Base-by-base conservation (phyloP, 2,329 filamentous ascomycete genomes). In the Fusarium ambrosium region DNA sequence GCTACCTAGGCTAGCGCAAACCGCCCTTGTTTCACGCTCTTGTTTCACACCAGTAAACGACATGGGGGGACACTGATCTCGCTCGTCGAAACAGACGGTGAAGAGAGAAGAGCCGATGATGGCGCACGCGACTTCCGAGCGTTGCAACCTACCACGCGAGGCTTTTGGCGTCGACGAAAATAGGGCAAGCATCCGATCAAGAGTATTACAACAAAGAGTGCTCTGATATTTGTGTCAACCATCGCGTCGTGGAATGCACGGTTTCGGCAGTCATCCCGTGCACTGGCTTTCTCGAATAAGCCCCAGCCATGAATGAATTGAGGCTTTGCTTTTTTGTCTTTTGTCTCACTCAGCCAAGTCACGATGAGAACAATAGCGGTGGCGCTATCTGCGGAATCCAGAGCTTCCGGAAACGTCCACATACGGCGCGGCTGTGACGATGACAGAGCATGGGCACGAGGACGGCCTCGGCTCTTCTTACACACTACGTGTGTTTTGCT, bases 31-130 rank as follows among this genome's bases (percentile, higher is more conserved):
- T 71, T 70, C 70, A 76, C 66, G 62, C 67, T 75, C 66, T 67
- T 53, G 76, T 77, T 78, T 78, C 74, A 78, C 56, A 66, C 61
- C 71, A 63, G 29, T 41, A 18, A 37, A 62, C 36, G 45, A 55
- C 61, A 63, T 63, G 61, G 36, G 58, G 68, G 18, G 32, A 56
- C 64, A 61, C 41, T 36, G 64, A 56, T 55, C 58, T 59, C 37
- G 39, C 29, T 51, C 22, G 8, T 63, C 34, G 45, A 45, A 72
- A 75, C 43, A 61, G 60, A 70, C 59, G 69, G 65, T 66, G 64
- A 72, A 72, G 72, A 64, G 45, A 72, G 48, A 37, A 64, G 20
- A 64, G 51, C 72, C 71, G 58, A 70, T 14, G 34, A 41, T 72
- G 58, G 45, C 65, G 62, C 69, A 75, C 39, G 34, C 62, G 65